A percentile compares a stretch with the other conserved stretches of the same genome.
These are phyloP conservation scores for Daldinia childiae DNA, from an alignment of 495 filamentous ascomycete genomes.

Conservation along the genomic window DNA sequence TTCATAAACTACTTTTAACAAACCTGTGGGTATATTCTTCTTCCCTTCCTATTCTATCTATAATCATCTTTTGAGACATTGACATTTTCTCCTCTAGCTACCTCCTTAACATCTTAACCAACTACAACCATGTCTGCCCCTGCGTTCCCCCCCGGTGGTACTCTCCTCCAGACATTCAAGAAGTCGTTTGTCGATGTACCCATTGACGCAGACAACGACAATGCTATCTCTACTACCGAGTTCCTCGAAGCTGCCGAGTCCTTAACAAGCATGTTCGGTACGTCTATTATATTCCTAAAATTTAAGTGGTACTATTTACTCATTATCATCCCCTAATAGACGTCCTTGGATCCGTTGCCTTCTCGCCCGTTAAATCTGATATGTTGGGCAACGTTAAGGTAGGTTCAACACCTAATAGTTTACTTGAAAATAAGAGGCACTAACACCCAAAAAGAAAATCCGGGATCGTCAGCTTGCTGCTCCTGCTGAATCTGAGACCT, in stretches of 20 bases:
- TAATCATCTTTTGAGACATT: neutral
- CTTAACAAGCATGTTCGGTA: constrained; percentile 87
- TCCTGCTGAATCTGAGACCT: constrained; percentile 76
- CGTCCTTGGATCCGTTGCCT: constrained; percentile 80
- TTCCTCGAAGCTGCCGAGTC: constrained; percentile 93
- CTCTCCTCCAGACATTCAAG: constrained; percentile 86
- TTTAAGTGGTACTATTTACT: neutral
- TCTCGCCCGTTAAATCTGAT: constrained; percentile 88
- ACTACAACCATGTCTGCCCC: constrained; percentile 50
- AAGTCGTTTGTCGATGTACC: constrained; percentile 84
- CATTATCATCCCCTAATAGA: constrained; percentile 60
- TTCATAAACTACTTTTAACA: neutral
- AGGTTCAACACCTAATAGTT: constrained; percentile 27
- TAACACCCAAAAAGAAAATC: constrained; percentile 77
- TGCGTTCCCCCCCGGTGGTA: constrained; percentile 68
- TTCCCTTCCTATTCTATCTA: neutral
- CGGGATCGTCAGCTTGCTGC: constrained; percentile 80
- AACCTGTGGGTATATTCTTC: neutral
- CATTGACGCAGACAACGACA: constrained; percentile 72
- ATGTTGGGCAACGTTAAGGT: constrained; percentile 94
- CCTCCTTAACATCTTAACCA: constrained; percentile 13
- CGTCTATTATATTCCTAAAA: constrained; percentile 20
- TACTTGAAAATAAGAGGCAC: neutral
- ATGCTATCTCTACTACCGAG: constrained; percentile 81
- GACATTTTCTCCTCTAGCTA: neutral